These are phyloP conservation scores for Fusarium tupiense DNA, from an alignment of 2,329 filamentous ascomycete genomes.

Conservation along the genomic window DNA sequence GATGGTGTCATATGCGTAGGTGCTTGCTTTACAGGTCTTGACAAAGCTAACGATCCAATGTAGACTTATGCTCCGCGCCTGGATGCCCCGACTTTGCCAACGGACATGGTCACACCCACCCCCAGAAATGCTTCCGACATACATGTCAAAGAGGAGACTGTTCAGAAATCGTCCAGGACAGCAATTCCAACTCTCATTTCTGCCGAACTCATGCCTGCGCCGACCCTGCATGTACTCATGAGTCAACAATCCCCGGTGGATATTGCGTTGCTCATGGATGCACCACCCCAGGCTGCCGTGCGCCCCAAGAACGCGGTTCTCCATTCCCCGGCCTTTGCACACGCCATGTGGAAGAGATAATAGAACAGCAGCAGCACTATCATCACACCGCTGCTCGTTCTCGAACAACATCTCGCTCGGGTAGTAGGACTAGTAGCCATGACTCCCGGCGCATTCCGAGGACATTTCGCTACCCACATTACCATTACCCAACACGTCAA, in stretches of 20 bases:
- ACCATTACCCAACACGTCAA: not conserved
- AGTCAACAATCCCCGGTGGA: constrained; percentile 2
- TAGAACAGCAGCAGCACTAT: not conserved
- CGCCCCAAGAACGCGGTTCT: not conserved
- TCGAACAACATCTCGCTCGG: not conserved
- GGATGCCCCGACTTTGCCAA: not conserved
- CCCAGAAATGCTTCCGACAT: constrained; percentile 3
- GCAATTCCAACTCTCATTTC: not conserved
- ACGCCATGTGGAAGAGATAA: not conserved
- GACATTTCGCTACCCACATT: rapidly evolving
- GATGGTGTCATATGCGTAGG: constrained; percentile 31
- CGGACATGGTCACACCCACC: not conserved
- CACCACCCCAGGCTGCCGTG: not conserved
- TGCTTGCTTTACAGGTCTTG: rapidly evolving
- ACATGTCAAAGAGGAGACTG: not conserved
- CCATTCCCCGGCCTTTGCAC: not conserved
- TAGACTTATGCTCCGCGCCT: constrained; percentile 23
- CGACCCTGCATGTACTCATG: not conserved
- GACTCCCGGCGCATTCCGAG: not conserved
- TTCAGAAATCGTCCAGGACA: not conserved
- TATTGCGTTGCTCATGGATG: constrained; percentile 15
- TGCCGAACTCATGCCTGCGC: constrained; percentile 23
- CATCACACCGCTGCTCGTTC: rapidly evolving
- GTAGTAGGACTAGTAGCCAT: not conserved
- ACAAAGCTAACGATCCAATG: not conserved